Evolutionary conservation across 2,329 filamentous ascomycete genomes (phyloP).

Genomic region (Cladosporium oxysporum): DNA sequence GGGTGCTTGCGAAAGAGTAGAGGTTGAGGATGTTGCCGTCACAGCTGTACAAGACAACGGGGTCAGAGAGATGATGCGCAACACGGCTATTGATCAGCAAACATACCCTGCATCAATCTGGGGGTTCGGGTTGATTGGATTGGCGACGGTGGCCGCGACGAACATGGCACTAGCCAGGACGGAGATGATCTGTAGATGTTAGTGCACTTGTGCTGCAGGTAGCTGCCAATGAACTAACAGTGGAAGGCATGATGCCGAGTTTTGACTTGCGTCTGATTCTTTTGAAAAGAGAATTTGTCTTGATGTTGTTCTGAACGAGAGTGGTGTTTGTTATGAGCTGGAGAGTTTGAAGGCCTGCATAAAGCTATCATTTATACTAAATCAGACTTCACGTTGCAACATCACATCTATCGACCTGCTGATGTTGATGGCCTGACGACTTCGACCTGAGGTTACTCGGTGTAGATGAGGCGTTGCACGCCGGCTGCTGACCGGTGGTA

Average conservation of each 20-base stretch:
- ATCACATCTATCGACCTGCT: background rate
- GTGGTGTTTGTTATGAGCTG: background rate
- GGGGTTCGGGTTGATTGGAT: background rate
- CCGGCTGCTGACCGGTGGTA: conserved; percentile 6
- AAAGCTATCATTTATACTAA: background rate
- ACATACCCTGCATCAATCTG: conserved; percentile 1
- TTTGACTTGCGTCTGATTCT: conserved; percentile 9
- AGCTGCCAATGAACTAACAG: background rate
- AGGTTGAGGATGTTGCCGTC: background rate
- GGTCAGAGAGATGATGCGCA: background rate
- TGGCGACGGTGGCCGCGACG: background rate
- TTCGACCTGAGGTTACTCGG: background rate
- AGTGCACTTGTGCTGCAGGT: background rate
- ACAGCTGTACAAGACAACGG: background rate
- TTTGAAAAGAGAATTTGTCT: background rate
- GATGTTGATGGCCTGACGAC: background rate
- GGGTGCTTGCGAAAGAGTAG: background rate
- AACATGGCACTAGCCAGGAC: background rate
- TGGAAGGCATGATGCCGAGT: background rate
- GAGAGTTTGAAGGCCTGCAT: too few species aligned
- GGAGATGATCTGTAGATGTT: background rate
- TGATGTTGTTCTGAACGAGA: background rate
- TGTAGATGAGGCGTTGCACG: background rate
- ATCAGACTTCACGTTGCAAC: background rate
- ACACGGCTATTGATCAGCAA: too few species aligned